Evolutionary conservation across 345 rosid species (phyloP).

Genomic region (Euphorbia tirucalli): DNA sequence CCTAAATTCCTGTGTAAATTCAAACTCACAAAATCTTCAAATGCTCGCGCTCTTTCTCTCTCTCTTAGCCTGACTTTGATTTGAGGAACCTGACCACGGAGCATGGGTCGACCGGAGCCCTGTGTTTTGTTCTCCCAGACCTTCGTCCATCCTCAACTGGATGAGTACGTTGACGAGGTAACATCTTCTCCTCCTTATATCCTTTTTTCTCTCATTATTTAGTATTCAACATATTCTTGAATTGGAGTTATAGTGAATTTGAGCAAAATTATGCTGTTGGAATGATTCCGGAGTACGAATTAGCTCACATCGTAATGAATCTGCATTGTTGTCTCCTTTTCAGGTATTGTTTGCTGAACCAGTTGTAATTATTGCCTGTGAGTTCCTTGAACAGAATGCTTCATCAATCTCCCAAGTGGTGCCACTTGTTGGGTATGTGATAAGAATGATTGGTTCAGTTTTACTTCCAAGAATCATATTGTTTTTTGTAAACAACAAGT

Average conservation of each 20-base stretch:
- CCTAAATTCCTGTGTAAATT: neutral
- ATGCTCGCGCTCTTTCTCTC: neutral
- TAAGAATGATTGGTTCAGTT: neutral
- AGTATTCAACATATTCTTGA: neutral
- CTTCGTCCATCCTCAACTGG: slow-evolving; percentile 89
- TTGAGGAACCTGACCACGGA: slow-evolving; percentile 4
- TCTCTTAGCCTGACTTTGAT: neutral
- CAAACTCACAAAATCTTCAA: neutral
- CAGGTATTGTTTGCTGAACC: slow-evolving; percentile 97
- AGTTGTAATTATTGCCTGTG: slow-evolving; percentile 85
- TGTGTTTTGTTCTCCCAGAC: slow-evolving; percentile 90
- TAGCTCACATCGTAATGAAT: neutral
- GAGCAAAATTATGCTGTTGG: neutral
- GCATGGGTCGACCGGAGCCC: slow-evolving; percentile 90
- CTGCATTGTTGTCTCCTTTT: slow-evolving; percentile 5
- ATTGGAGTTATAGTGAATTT: neutral
- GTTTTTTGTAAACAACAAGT: neutral
- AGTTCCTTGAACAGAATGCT: slow-evolving; percentile 88
- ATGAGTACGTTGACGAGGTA: slow-evolving; percentile 98
- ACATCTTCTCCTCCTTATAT: neutral
- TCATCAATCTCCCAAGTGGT: slow-evolving; percentile 77
- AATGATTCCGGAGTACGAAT: neutral
- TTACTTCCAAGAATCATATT: neutral
- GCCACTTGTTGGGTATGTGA: slow-evolving; percentile 73
- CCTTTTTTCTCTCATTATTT: neutral